Percentiles rank a stretch among this genome's conserved stretches.
Conservation (phyloP, 140 eudicot genomes). For the Ambrosia hybrid region DNA sequence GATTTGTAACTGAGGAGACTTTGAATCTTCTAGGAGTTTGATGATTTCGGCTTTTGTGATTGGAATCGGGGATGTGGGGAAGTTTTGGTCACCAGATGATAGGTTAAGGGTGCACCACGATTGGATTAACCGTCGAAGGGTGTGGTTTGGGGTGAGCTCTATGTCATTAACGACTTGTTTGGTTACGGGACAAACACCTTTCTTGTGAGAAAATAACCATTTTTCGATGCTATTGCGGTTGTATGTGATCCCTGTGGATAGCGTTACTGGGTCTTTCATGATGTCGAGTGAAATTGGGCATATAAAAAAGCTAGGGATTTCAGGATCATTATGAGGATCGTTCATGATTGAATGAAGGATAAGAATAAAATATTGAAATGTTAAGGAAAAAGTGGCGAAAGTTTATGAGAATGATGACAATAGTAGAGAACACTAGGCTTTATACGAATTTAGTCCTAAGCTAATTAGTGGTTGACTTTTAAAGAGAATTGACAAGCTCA, state of each 20-base stretch:
- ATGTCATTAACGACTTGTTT: conserved; percentile 41
- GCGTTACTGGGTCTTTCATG: conserved; percentile 27
- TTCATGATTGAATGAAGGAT: background rate
- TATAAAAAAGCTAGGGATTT: background rate
- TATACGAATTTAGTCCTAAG: background rate
- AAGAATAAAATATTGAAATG: background rate
- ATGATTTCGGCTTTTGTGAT: conserved; percentile 29
- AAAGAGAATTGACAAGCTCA: conserved; percentile 5
- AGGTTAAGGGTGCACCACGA: conserved; percentile 58
- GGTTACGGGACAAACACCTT: conserved; percentile 29
- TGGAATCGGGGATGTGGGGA: conserved; percentile 47
- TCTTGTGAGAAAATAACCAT: conserved; percentile 11
- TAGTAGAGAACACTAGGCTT: background rate
- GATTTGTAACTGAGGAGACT: conserved; percentile 7
- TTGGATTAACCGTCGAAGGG: conserved; percentile 60
- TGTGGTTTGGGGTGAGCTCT: conserved; percentile 63
- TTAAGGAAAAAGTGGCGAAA: background rate
- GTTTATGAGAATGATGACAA: background rate
- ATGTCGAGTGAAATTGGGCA: conserved; percentile 1
- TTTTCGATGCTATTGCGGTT: conserved; percentile 19
- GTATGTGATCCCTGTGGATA: conserved; percentile 25
- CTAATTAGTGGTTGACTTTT: background rate
- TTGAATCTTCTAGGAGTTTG: conserved; percentile 33
- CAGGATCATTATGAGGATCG: background rate
- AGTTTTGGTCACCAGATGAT: conserved; percentile 31